These are phyloP conservation scores for Zymoseptoria tritici DNA, from an alignment of 2,329 filamentous ascomycete species.

Conservation along the genomic window DNA sequence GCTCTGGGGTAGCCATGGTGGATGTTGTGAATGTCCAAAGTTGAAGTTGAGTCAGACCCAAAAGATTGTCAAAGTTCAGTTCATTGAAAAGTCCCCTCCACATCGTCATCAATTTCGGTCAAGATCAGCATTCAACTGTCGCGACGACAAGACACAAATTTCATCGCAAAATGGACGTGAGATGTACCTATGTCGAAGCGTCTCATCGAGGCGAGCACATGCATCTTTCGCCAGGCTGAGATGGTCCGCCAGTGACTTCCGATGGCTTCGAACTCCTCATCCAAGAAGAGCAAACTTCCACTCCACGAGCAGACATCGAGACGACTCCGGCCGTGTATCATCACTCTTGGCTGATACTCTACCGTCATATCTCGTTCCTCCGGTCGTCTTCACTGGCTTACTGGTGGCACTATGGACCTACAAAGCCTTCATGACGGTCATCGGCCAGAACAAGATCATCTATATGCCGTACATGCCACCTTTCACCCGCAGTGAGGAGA, in stretches of 20 bases:
- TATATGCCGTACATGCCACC: constrained; percentile 73
- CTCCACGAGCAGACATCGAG: neutral
- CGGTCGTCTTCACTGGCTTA: constrained; percentile 58
- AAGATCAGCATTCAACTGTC: neutral
- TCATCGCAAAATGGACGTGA: neutral
- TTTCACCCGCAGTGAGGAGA: constrained; percentile 58
- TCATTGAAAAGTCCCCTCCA: constrained; percentile 4
- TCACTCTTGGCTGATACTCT: constrained; percentile 25
- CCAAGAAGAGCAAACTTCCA: neutral
- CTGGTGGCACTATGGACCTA: constrained; percentile 56
- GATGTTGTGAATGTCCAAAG: neutral
- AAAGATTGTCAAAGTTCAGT: constrained; percentile 1
- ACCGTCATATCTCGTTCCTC: constrained; percentile 52
- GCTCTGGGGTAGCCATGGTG: constrained; percentile 12
- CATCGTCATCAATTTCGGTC: constrained; percentile 6
- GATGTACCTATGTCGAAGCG: neutral
- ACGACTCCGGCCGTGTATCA: neutral
- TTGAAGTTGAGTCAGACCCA: constrained; percentile 4
- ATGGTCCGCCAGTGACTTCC: neutral
- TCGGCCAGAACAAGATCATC: constrained; percentile 75
- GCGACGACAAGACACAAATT: too few species aligned
- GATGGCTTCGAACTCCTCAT: neutral
- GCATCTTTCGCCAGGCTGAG: neutral
- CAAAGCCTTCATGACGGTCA: constrained; percentile 64
- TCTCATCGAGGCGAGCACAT: neutral